Evolutionary conservation across 345 rosid genomes (phyloP).

Genomic region (Hirschfeldia incana): DNA sequence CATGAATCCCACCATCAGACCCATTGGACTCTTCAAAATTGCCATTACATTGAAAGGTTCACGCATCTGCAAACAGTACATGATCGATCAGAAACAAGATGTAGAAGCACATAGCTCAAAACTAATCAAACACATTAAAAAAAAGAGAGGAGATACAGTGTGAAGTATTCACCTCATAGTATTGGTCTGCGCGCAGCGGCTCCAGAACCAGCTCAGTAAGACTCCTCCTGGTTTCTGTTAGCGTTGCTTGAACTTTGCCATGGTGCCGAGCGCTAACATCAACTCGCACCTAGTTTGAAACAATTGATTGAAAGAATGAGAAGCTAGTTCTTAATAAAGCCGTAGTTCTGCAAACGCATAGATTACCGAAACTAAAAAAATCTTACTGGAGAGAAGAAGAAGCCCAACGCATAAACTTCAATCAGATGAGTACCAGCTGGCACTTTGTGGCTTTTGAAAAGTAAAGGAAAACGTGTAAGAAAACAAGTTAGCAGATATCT

Average conservation of each 20-base stretch:
- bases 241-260: conserved; percentile 91
- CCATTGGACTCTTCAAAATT: conserved; percentile 94
- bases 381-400: conserved; percentile 93
- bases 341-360: background rate
- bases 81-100: conserved; percentile 17
- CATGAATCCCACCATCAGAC: conserved; percentile 98
- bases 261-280: conserved; percentile 97
- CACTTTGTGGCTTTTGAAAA: conserved; percentile 71
- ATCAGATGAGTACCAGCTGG: conserved; percentile 95
- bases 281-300: conserved; percentile 70
- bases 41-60: conserved; percentile 90
- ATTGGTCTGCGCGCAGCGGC: conserved; percentile 78
- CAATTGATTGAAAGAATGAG: conserved; percentile 13
- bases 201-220: conserved; percentile 84
- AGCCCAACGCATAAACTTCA: conserved; percentile 84
- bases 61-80: conserved; percentile 59
- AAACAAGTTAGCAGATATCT: background rate
- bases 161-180: conserved; percentile 67
- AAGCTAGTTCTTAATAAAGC: background rate
- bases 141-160: conserved; percentile 3
- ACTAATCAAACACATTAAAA: background rate
- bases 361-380: background rate
- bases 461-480: conserved; percentile 51
- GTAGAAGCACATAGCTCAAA: conserved; percentile 27
- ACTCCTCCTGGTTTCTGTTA: conserved; percentile 88